phyloP scores from a whole-genome alignment of 768 basidiomycete species.

The Lentinula boryana region DNA sequence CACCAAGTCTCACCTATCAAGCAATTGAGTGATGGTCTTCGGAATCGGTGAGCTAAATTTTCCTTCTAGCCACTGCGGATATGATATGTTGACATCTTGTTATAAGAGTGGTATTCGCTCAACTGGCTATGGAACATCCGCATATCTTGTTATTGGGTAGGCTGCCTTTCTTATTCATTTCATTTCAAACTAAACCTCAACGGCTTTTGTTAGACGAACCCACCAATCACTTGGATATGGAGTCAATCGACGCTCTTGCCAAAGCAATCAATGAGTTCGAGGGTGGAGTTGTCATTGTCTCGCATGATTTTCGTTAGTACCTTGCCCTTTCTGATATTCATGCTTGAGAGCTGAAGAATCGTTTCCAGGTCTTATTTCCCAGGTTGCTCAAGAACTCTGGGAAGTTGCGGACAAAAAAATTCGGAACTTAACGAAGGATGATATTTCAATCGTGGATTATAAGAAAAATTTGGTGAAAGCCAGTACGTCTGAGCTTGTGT shows the following conservation, averaged over 20 bases:
- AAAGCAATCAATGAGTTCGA: conserved; percentile 93
- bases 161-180: conserved; percentile 13
- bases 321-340: not conserved
- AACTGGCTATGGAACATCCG: conserved; percentile 96
- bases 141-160: conserved; percentile 83
- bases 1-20: conserved; percentile 94
- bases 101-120: conserved; percentile 86
- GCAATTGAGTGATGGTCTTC: conserved; percentile 91
- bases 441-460: conserved; percentile 90
- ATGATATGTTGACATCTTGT: not conserved
- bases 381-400: conserved; percentile 99
- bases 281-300: conserved; percentile 98
- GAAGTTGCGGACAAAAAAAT: conserved; percentile 95
- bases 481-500: conserved; percentile 34
- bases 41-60: conserved; percentile 68
- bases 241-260: conserved; percentile 94
- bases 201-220: conserved; percentile 63
- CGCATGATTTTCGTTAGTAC: conserved; percentile 94
- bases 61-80: not conserved
- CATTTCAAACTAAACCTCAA: not conserved
- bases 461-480: conserved; percentile 81
- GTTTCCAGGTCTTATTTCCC: conserved; percentile 77
- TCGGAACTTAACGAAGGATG: conserved; percentile 83
- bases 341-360: conserved; percentile 1
- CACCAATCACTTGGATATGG: conserved; percentile 98